Percentiles rank a stretch among this genome's conserved stretches.
Evolutionary conservation across 345 rosid genomes (phyloP).

Genomic region (Sonneratia caseolaris): DNA sequence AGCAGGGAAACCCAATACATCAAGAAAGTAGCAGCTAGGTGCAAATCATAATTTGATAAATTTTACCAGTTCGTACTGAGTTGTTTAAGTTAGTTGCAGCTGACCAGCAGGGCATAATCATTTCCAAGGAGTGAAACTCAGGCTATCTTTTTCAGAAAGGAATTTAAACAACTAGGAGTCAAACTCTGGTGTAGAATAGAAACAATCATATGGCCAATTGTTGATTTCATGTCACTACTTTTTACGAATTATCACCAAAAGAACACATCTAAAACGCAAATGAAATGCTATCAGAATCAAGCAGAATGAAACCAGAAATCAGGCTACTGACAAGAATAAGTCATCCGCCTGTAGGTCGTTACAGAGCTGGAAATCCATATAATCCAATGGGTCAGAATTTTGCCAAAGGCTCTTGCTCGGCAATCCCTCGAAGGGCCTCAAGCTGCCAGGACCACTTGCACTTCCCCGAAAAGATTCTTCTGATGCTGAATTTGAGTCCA

Average conservation of each 20-base stretch:
- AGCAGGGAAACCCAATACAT: neutral
- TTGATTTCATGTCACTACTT: neutral
- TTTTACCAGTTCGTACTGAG: neutral
- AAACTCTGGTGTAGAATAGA: neutral
- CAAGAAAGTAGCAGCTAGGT: neutral
- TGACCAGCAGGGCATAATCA: neutral
- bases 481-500: neutral
- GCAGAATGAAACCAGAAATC: conserved; percentile 33
- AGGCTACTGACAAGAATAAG: conserved; percentile 55
- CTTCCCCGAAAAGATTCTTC: neutral
- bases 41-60: neutral
- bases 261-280: neutral
- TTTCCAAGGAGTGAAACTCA: neutral
- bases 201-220: neutral
- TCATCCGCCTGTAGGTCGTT: conserved; percentile 43
- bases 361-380: conserved; percentile 27
- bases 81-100: neutral
- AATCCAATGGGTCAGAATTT: conserved; percentile 9
- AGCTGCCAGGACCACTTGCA: conserved; percentile 17
- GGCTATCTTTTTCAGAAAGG: neutral
- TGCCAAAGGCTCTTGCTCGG: conserved; percentile 16
- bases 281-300: conserved; percentile 12
- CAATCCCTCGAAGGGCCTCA: conserved; percentile 12
- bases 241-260: neutral
- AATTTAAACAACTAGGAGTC: neutral